Conservation (phyloP, 768 basidiomycete species). For the Agrocybe praecox region DNA sequence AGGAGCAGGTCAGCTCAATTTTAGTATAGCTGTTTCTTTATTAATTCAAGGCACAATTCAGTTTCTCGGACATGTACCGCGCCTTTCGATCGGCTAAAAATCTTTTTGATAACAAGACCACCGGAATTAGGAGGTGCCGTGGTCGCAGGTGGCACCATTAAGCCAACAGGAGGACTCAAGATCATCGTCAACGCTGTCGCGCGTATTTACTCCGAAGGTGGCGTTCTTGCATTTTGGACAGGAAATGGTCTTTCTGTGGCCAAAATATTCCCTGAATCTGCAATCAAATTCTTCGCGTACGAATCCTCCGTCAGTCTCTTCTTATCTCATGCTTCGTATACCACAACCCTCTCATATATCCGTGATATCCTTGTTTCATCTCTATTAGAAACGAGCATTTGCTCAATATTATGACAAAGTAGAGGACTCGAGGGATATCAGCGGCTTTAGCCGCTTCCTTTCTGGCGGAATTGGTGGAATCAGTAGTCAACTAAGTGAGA, state of each 20-base stretch:
- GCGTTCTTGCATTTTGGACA: slow-evolving; percentile 94
- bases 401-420: slow-evolving; percentile 91
- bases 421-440: slow-evolving; percentile 86
- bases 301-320: slow-evolving; percentile 78
- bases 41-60: slow-evolving; percentile 27
- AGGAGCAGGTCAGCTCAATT: slow-evolving; percentile 77
- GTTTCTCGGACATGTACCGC: slow-evolving; percentile 97
- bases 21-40: background rate
- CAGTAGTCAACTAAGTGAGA: slow-evolving; percentile 85
- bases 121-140: slow-evolving; percentile 68
- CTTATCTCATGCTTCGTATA: slow-evolving; percentile 2
- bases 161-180: slow-evolving; percentile 50
- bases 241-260: slow-evolving; percentile 92
- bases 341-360: background rate
- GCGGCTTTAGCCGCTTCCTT: slow-evolving; percentile 89
- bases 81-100: slow-evolving; percentile 94
- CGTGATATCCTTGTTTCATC: slow-evolving; percentile 3
- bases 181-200: slow-evolving; percentile 73
- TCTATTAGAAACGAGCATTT: slow-evolving; percentile 85
- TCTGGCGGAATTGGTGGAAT: slow-evolving; percentile 98
- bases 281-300: slow-evolving; percentile 97
- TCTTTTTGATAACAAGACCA: slow-evolving; percentile 92
- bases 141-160: slow-evolving; percentile 39
- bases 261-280: slow-evolving; percentile 98
- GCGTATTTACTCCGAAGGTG: slow-evolving; percentile 88